These are phyloP conservation scores for Coemansia sp. DNA, from an alignment of 192 early-diverging fungal species.

Conservation along the genomic window DNA sequence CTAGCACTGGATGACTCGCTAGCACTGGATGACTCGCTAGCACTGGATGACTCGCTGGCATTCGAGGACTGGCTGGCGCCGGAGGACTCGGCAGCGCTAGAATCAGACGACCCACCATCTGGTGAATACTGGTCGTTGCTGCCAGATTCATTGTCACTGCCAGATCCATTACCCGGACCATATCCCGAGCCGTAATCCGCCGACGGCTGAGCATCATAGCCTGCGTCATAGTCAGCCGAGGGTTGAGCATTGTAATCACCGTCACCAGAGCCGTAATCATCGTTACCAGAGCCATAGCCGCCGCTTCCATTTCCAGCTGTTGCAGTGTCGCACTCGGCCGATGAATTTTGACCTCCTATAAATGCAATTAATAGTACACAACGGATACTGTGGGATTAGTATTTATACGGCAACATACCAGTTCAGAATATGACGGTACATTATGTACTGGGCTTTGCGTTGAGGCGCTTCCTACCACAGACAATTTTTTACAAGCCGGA, in stretches of 20 bases:
- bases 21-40: neutral
- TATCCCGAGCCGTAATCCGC: conserved; percentile 4
- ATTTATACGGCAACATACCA: no score
- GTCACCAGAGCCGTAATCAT: conserved; percentile 5
- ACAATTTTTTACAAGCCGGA: no score
- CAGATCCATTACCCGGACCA: conserved; percentile 8
- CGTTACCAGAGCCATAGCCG: neutral
- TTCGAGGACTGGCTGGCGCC: neutral
- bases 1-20: neutral
- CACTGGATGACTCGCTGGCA: neutral
- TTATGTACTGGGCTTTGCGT: no score
- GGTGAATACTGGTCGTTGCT: neutral
- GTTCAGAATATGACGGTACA: no score
- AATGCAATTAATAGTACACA: neutral
- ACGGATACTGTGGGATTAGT: no score
- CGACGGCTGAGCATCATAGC: conserved; percentile 3
- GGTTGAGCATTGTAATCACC: conserved; percentile 9
- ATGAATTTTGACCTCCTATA: neutral
- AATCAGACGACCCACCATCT: neutral
- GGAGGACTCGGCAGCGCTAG: conserved; percentile 6
- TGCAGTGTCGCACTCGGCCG: conserved; percentile 1
- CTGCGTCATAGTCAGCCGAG: neutral
- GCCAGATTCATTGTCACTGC: neutral
- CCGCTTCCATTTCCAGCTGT: neutral
- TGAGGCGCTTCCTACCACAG: no score